Evolutionary conservation across 2,329 filamentous ascomycete species (phyloP).

Genomic region (Neonectria magnoliae): DNA sequence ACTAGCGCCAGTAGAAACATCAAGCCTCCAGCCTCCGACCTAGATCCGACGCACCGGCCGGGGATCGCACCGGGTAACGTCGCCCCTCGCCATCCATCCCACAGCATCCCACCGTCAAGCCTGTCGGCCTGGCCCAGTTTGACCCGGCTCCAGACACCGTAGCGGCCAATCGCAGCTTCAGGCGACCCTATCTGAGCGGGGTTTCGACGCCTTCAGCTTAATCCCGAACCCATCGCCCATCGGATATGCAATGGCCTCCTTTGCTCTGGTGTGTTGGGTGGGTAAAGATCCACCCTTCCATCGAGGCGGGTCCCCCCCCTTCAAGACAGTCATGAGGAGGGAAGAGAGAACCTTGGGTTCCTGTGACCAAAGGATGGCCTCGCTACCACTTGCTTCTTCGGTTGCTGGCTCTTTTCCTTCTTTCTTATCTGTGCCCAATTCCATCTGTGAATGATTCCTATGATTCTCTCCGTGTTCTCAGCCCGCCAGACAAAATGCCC

Average conservation of each 20-base stretch:
- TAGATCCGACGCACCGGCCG: slow-evolving; percentile 27
- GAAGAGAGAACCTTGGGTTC: slow-evolving; percentile 22
- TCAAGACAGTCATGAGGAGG: slow-evolving; percentile 30
- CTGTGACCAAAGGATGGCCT: slow-evolving; percentile 23
- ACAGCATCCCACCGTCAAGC: slow-evolving; percentile 14
- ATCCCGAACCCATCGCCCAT: slow-evolving; percentile 25
- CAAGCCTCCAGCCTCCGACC: slow-evolving; percentile 17
- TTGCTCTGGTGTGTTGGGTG: slow-evolving; percentile 12
- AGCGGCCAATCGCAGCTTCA: slow-evolving; percentile 28
- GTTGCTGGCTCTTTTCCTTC: slow-evolving; percentile 1
- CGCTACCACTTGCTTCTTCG: slow-evolving; percentile 10
- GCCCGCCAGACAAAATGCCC: slow-evolving; percentile 33
- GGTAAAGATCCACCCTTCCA: slow-evolving; percentile 23
- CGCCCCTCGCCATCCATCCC: slow-evolving; percentile 13
- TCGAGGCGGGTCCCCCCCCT: slow-evolving; percentile 12
- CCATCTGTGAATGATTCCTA: slow-evolving; percentile 29
- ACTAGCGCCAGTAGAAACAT: slow-evolving; percentile 13
- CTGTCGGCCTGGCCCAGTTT: slow-evolving; percentile 15
- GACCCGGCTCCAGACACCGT: slow-evolving; percentile 38
- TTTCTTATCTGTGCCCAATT: slow-evolving; percentile 16
- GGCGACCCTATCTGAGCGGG: slow-evolving; percentile 32
- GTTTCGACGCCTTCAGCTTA: slow-evolving; percentile 27
- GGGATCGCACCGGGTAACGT: slow-evolving; percentile 25
- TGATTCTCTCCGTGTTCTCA: slow-evolving; percentile 4
- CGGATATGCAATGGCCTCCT: slow-evolving; percentile 18